Evolutionary conservation across 1,139 yeast genomes (phyloP).

Genomic region (Scheffersomyces illinoinensis): DNA sequence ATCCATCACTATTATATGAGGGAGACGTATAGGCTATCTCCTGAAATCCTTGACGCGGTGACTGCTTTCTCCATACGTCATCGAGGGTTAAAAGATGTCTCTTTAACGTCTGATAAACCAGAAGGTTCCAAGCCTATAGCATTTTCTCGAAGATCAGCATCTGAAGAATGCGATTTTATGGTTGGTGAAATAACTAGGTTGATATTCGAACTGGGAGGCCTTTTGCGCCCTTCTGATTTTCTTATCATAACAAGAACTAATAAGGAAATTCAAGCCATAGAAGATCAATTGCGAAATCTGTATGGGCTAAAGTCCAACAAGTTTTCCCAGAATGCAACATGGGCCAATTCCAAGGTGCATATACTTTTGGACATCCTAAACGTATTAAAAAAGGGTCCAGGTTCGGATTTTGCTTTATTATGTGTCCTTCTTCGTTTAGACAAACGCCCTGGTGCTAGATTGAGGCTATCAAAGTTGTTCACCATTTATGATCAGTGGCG

Average conservation of each 20-base stretch:
- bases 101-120: neutral
- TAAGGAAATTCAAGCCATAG: conserved; percentile 47
- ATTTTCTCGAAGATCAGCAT: conserved; percentile 10
- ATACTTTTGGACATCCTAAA: conserved; percentile 52
- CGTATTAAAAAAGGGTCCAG: conserved; percentile 32
- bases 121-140: neutral
- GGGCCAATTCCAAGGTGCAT: conserved; percentile 55
- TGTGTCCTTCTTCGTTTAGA: conserved; percentile 31
- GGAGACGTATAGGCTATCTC: conserved; percentile 61
- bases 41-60: conserved; percentile 52
- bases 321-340: conserved; percentile 49
- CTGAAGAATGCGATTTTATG: conserved; percentile 44
- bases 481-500: conserved; percentile 13
- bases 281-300: conserved; percentile 32
- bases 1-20: conserved; percentile 33
- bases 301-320: conserved; percentile 47
- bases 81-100: neutral
- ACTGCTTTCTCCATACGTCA: conserved; percentile 21
- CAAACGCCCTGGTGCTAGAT: conserved; percentile 19
- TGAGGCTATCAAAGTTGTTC: conserved; percentile 29
- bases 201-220: conserved; percentile 46
- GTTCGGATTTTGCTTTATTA: conserved; percentile 36
- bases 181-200: conserved; percentile 47
- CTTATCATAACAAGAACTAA: conserved; percentile 58
- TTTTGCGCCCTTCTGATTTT: conserved; percentile 51